Evolutionary conservation across 345 rosid genomes (phyloP).

Genomic region (Lepidium sativum): DNA sequence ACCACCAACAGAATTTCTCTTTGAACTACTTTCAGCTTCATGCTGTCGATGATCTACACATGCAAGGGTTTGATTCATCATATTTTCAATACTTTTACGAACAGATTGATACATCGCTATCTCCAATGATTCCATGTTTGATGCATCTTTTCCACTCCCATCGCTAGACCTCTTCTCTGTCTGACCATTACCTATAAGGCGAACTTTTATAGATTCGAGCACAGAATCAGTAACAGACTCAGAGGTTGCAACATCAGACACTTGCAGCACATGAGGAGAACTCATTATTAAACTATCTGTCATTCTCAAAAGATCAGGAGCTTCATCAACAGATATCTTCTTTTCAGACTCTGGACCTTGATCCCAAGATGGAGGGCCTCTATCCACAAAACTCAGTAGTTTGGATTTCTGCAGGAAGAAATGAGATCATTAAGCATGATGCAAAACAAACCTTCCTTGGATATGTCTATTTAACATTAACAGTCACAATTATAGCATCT

Average conservation of each 20-base stretch:
- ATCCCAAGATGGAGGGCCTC: constrained; percentile 69
- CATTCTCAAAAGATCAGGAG: constrained; percentile 29
- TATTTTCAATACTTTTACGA: constrained; percentile 33
- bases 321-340: constrained; percentile 28
- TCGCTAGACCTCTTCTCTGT: constrained; percentile 32
- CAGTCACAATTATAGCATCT: constrained; percentile 2
- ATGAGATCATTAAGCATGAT: constrained; percentile 7
- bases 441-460: not conserved
- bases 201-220: constrained; percentile 47
- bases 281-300: constrained; percentile 30
- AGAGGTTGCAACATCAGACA: constrained; percentile 39
- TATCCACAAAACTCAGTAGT: constrained; percentile 68
- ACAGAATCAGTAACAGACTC: constrained; percentile 37
- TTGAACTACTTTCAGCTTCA: constrained; percentile 27
- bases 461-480: not conserved
- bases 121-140: constrained; percentile 50
- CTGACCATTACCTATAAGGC: constrained; percentile 39
- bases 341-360: constrained; percentile 32
- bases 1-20: constrained; percentile 24
- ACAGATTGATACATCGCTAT: constrained; percentile 44
- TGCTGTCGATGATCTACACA: constrained; percentile 19
- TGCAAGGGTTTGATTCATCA: constrained; percentile 16
- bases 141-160: constrained; percentile 32
- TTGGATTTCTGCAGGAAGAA: constrained; percentile 68
- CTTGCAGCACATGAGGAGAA: constrained; percentile 34